Base-by-base conservation (phyloP, 2,329 filamentous ascomycete genomes). In the Colletotrichum cereale region DNA sequence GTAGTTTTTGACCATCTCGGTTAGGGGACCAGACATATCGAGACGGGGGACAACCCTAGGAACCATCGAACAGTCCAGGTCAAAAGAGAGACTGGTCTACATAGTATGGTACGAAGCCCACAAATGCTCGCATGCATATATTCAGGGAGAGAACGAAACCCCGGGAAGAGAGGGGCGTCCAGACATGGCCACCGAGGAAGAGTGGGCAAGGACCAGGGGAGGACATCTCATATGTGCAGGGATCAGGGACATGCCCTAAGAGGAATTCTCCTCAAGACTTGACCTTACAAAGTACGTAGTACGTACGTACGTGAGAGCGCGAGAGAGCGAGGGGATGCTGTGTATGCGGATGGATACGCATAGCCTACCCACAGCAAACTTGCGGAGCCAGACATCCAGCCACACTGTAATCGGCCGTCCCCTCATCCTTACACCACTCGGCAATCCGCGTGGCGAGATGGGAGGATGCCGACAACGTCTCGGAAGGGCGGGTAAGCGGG, bases 251-350 rank as follows among this genome's bases (percentile, higher is more conserved):
- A 34, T 42, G 52, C 26, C 34, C 31, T 18, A 42, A 21, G 50
- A 62, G 56, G 56, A 62, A 44, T 42, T 67, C 63, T 57, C 67
- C 63, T 66, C 47, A 18, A 56, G n/a, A 65, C 47, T 34, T 47
- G 10, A 18, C 24, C 16, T 38, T 38, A n/a, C n/a, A n/a, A 47
- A 48, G 56, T 61, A 40, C 38, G n/a, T 40, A 40, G 3, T 18
- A 8, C 31, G 8, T 8, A 34, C 4, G 31, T 34, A 8, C 31
- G 31, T 5, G 8, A 34, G 31, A 34, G 31, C 4, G 31, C 31
- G 31, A 34, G n/a, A 34, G 31, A 8, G 31, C 4, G 31, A 34
- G 31, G 31, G 31, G 31, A 34, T 34, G 31, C 4, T 34, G 31
- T 4, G 8, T 34, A 34, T 34, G 31, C 31, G 31, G 31, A 34